Percentiles rank a stretch among this genome's conserved stretches.
phyloP scores from a whole-genome alignment of 1,284 basidiomycete genomes.

The Chalciporus sp. region DNA sequence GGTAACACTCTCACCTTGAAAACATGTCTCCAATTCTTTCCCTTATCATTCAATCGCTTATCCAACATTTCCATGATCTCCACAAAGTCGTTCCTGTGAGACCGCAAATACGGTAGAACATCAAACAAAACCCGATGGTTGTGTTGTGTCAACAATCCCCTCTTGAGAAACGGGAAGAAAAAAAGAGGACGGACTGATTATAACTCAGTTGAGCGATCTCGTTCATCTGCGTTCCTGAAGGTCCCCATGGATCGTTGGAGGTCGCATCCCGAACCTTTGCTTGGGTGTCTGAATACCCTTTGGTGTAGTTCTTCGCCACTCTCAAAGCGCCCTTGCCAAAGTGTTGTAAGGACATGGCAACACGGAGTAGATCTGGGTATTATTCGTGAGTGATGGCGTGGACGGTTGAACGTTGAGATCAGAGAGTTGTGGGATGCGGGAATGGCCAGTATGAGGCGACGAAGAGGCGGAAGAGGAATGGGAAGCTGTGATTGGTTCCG shows the following conservation, averaged over 20 bases:
- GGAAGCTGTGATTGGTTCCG: neutral
- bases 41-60: conserved; percentile 98
- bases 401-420: neutral
- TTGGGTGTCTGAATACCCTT: conserved; percentile 92
- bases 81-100: conserved; percentile 88
- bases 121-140: neutral
- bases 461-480: neutral
- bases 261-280: conserved; percentile 97
- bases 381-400: too few relatives aligned
- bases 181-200: conserved; percentile 77
- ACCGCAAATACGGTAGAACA: neutral
- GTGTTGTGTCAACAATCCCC: neutral
- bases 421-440: conserved; percentile 9
- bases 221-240: conserved; percentile 98
- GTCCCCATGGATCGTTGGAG: conserved; percentile 99
- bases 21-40: conserved; percentile 99
- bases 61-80: conserved; percentile 99
- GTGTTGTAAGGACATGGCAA: conserved; percentile 54
- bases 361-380: neutral
- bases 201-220: conserved; percentile 97
- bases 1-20: conserved; percentile 88
- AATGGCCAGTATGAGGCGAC: too few relatives aligned
- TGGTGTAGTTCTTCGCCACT: conserved; percentile 94
- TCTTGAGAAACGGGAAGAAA: neutral
- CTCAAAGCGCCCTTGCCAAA: conserved; percentile 82